Evolutionary conservation across 176 grass and related monocot species (phyloP), one percentile per base, ranked within the genome.

Genomic region (Pontederia paniculata): DNA sequence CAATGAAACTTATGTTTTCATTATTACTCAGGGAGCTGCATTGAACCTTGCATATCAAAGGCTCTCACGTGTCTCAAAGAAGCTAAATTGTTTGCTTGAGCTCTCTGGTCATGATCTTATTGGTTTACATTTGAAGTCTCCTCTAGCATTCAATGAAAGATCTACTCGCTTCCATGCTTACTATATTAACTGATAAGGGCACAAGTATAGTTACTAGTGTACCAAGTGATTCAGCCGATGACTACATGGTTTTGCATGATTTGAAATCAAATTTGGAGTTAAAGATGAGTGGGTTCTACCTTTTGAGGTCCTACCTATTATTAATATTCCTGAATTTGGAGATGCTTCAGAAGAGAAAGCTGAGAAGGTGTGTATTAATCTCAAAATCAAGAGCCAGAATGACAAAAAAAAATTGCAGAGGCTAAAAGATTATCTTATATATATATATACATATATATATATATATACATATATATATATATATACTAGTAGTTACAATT

Each of bases 221-320:
- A 55, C 83, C 83, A 1, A 86, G 79, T 72, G 83, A 87, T 48
- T 94, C 88, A 9, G 79, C 88, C 9, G 79, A 81, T 53, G 83
- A 94, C 55, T 94, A 65, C 31, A 87, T 94, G 76, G 83, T 76
- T 20, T 17, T 87, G 17, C 73, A 87, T 48, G 83, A 85, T 78
- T 78, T 87, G 57, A 62, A 83, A 17, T 31, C 69, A 45, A 87
- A 83, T 94, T 48, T 66, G 83, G 73, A 2, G 73, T 87, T 10
- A 86, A 83, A 75, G 88, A 94, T 44, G 76, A 87, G 46, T 87
- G 79, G 88, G 77, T 94, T 60, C 48, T 94, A 17, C 79, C 88
- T 0, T 78, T 70, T 55, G 65, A 78, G 62, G 58, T 80, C 19
- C 15, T 75, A 12, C 83, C 83, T 14, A 78, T 94, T 48, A 94